Evolutionary conservation across 2,329 filamentous ascomycete genomes (phyloP).

Genomic region (Davidsoniella australis): DNA sequence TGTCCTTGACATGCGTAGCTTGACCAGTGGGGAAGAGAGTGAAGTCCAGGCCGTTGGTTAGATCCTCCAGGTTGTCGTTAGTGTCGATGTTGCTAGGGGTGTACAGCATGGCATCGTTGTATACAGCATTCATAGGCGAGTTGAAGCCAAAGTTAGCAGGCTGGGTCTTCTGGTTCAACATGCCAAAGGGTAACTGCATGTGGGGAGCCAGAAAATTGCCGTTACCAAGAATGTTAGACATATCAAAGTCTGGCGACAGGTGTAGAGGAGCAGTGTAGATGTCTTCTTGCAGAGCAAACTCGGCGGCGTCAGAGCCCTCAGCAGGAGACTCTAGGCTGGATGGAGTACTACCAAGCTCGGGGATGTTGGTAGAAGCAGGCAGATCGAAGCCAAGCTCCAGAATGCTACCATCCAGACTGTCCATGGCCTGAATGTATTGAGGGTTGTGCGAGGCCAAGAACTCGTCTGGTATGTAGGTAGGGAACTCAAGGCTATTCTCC

Average conservation of each 20-base stretch:
- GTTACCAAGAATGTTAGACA: conserved; percentile 18
- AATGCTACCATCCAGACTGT: conserved; percentile 23
- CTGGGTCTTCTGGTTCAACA: conserved; percentile 7
- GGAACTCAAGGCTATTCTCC: conserved; percentile 28
- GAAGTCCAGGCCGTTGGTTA: conserved; percentile 33
- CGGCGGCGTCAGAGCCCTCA: conserved; percentile 28
- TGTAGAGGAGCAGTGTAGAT: conserved; percentile 43
- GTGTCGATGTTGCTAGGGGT: conserved; percentile 46
- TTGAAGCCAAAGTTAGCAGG: conserved; percentile 21
- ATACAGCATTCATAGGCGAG: conserved; percentile 39
- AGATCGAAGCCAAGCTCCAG: conserved; percentile 11
- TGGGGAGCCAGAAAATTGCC: background rate
- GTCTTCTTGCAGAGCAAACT: conserved; percentile 46
- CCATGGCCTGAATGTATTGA: conserved; percentile 19
- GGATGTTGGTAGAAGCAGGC: conserved; percentile 5
- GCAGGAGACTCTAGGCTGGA: conserved; percentile 7
- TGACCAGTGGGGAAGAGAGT: conserved; percentile 35
- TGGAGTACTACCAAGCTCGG: conserved; percentile 10
- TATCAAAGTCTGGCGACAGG: conserved; percentile 17
- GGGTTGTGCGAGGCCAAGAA: conserved; percentile 23
- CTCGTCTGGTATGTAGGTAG: conserved; percentile 30
- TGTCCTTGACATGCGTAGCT: conserved; percentile 13
- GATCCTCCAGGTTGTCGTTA: conserved; percentile 50
- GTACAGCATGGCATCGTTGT: conserved; percentile 38
- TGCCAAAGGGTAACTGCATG: conserved; percentile 3